phyloP scores from a whole-genome alignment of 2,329 filamentous ascomycete species.

The Pseudofabraea citricarpa region DNA sequence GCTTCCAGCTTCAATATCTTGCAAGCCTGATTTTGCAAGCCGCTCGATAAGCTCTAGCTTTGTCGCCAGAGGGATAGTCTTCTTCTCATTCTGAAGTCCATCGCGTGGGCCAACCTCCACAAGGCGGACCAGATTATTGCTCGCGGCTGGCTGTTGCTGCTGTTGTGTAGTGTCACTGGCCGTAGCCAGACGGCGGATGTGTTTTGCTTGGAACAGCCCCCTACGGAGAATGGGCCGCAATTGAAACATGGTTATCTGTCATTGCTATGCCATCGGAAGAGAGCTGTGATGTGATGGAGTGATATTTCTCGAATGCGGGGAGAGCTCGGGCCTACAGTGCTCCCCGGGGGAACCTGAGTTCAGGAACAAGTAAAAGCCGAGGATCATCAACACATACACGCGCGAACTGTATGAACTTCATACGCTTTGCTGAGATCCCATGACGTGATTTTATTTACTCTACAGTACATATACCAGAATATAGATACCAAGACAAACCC shows the following conservation, averaged over 20 bases:
- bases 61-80: slow-evolving; percentile 61
- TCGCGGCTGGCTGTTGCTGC: slow-evolving; percentile 6
- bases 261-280: too few species aligned
- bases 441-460: too few species aligned
- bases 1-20: slow-evolving; percentile 74
- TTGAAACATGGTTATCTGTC: slow-evolving; percentile 9
- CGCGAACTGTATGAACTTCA: too few species aligned
- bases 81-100: slow-evolving; percentile 83
- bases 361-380: too few species aligned
- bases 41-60: slow-evolving; percentile 74
- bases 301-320: too few species aligned
- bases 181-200: slow-evolving; percentile 18
- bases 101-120: slow-evolving; percentile 83
- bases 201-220: background rate
- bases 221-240: slow-evolving; percentile 14
- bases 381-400: too few species aligned
- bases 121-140: slow-evolving; percentile 46
- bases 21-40: slow-evolving; percentile 63
- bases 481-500: too few species aligned
- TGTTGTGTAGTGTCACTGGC: slow-evolving; percentile 11
- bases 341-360: too few species aligned
- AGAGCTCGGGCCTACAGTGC: too few species aligned
- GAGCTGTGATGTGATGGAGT: too few species aligned
- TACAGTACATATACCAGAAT: too few species aligned
- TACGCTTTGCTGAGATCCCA: too few species aligned